A percentile compares a stretch with the other conserved stretches of the same genome.
Conservation (phyloP, 176 grass and related monocot genomes). For the Microstegium vimineum region DNA sequence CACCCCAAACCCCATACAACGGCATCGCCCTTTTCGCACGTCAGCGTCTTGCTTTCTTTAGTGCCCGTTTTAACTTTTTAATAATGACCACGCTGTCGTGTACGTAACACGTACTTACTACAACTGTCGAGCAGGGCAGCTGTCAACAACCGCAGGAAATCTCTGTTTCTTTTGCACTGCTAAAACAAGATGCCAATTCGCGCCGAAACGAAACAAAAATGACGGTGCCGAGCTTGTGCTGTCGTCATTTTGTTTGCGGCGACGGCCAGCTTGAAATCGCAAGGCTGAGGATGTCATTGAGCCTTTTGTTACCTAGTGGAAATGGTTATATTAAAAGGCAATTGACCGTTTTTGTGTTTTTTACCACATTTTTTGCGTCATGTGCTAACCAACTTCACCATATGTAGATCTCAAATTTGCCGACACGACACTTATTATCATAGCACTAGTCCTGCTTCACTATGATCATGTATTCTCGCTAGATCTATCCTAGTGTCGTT, state of each 20-base stretch:
- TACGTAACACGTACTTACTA: background rate
- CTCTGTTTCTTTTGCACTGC: too few species aligned
- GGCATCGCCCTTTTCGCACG: background rate
- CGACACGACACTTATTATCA: background rate
- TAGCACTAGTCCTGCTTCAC: background rate
- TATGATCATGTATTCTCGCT: background rate
- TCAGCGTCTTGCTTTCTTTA: background rate
- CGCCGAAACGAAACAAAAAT: background rate
- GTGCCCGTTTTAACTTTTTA: background rate
- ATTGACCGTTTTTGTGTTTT: too few species aligned
- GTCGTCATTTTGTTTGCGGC: background rate
- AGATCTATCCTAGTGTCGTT: background rate
- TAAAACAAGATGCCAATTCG: too few species aligned
- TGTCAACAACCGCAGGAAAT: background rate
- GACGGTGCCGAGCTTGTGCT: background rate
- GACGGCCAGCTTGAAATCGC: background rate
- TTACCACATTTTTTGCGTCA: too few species aligned
- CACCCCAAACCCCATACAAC: too few species aligned
- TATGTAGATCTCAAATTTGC: background rate
- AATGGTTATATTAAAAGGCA: too few species aligned
- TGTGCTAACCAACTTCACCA: too few species aligned
- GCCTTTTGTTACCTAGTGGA: too few species aligned
- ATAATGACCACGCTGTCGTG: background rate
- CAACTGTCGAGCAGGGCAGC: background rate
- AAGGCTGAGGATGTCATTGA: too few species aligned